phyloP scores from a whole-genome alignment of 148 eudicot species.

The Chenopodium album region DNA sequence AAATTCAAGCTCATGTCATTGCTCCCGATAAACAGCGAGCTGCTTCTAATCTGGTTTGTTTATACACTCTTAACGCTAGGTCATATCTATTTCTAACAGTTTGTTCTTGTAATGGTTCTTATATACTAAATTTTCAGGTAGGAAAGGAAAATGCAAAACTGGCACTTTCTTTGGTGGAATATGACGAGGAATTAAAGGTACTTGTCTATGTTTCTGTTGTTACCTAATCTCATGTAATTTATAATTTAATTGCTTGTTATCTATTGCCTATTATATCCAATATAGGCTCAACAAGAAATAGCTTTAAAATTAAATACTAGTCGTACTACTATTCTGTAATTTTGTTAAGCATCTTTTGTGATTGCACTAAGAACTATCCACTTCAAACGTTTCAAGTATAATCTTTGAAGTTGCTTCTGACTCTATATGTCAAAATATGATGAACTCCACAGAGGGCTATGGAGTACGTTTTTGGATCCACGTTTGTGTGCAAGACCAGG shows the following conservation, averaged over 20 bases:
- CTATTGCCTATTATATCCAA: background rate
- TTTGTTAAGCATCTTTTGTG: background rate
- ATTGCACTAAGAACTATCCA: background rate
- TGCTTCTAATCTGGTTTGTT: slow-evolving; percentile 70
- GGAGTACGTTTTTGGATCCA: slow-evolving; percentile 97
- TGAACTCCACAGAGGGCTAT: slow-evolving; percentile 73
- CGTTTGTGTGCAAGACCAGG: slow-evolving; percentile 88
- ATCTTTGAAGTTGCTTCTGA: slow-evolving; percentile 9
- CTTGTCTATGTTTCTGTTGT: background rate
- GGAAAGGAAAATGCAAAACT: slow-evolving; percentile 91
- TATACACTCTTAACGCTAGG: slow-evolving; percentile 8
- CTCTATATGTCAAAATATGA: background rate
- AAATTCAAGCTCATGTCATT: slow-evolving; percentile 74
- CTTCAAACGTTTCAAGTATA: background rate
- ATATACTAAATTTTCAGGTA: slow-evolving; percentile 46
- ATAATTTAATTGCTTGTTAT: slow-evolving; percentile 1
- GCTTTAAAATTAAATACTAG: background rate
- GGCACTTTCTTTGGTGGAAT: slow-evolving; percentile 88
- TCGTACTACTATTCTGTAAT: background rate
- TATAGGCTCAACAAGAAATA: background rate
- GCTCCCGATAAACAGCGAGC: slow-evolving; percentile 60
- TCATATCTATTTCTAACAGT: background rate
- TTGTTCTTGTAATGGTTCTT: background rate
- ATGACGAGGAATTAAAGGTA: slow-evolving; percentile 86
- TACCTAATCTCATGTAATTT: background rate